Evolutionary conservation across 2,329 filamentous ascomycete species (phyloP), one percentile per base, ranked within the genome.

Genomic region (Penicillium occitanis): DNA sequence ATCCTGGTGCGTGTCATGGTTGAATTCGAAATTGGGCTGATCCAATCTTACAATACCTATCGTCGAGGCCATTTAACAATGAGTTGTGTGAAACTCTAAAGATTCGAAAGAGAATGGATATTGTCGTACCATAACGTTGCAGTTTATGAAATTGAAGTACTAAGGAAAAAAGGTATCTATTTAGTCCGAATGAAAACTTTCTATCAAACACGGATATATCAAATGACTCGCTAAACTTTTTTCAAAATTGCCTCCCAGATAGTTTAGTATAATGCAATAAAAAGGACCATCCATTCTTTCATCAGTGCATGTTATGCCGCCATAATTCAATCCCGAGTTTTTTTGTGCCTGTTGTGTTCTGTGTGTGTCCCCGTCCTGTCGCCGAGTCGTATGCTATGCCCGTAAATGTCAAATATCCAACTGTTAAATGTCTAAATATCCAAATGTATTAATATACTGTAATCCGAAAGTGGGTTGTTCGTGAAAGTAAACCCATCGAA

Each of bases 201-300:
- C 58, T 61, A 65, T 65, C 63, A 61, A 60, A 65, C 44, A 64
- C 28, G 62, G 40, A 58, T 42, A 63, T 63, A 63, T 63, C 37
- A 46, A 63, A 63, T 60, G 53, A 66, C 44, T 63, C 60, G 65
- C 65, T 66, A 66, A 66, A 57, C 25, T 33, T 58, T 44, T 44
- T 64, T 53, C 51, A 46, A 61, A 60, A n/a, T 1, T 35, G 55
- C 65, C 65, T 63, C 65, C 65, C 65, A 66, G 22, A 37, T 55
- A 60, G 28, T 58, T 48, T 48, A 17, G 51, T 63, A 28, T 42
- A 63, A 66, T 66, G 65, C 65, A 66, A 64, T 37, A 25, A 55
- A 55, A 63, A 42, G 3, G 44, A 30, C 51, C 42, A 57, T 46
- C 28, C 50, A 53, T 48, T 44, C n/a, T 28, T 25, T 58, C 51